Percentiles rank a stretch among this genome's conserved stretches.
Conservation (phyloP, 23 red algal species). For the Gracilaria domingensis region DNA sequence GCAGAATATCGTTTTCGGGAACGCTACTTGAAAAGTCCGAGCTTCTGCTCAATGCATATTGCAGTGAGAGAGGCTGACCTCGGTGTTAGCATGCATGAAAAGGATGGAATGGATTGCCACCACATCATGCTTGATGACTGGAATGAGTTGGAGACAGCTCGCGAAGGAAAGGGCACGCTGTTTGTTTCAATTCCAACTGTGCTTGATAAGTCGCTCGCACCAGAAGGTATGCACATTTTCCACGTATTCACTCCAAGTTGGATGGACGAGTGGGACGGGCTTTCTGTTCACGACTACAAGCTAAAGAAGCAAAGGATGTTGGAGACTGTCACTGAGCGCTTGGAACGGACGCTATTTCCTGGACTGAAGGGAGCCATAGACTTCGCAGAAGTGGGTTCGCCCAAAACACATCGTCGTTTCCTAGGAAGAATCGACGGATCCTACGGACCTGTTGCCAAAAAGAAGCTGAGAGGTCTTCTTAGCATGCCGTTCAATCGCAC, state of each 20-base stretch:
- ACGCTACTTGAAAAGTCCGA: slow-evolving; percentile 81
- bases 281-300: slow-evolving; percentile 63
- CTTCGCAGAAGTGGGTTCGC: slow-evolving; percentile 76
- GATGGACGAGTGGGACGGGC: slow-evolving; percentile 87
- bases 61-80: slow-evolving; percentile 69
- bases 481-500: slow-evolving; percentile 98
- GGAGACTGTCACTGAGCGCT: slow-evolving; percentile 27
- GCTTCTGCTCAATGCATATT: slow-evolving; percentile 86
- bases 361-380: slow-evolving; percentile 76
- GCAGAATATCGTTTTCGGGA: slow-evolving; percentile 75
- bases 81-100: slow-evolving; percentile 27
- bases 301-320: slow-evolving; percentile 69
- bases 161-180: slow-evolving; percentile 79
- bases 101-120: slow-evolving; percentile 85
- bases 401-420: slow-evolving; percentile 93
- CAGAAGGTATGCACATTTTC: slow-evolving; percentile 91
- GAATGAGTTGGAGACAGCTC: slow-evolving; percentile 75
- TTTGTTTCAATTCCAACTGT: slow-evolving; percentile 98
- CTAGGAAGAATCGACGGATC: slow-evolving; percentile 87
- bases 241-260: slow-evolving; percentile 96
- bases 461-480: slow-evolving; percentile 74
- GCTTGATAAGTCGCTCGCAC: slow-evolving; percentile 90
- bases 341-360: slow-evolving; percentile 74
- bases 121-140: slow-evolving; percentile 92
- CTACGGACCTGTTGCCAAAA: slow-evolving; percentile 85